phyloP scores from a whole-genome alignment of 768 basidiomycete species.

The Russula brevipes region DNA sequence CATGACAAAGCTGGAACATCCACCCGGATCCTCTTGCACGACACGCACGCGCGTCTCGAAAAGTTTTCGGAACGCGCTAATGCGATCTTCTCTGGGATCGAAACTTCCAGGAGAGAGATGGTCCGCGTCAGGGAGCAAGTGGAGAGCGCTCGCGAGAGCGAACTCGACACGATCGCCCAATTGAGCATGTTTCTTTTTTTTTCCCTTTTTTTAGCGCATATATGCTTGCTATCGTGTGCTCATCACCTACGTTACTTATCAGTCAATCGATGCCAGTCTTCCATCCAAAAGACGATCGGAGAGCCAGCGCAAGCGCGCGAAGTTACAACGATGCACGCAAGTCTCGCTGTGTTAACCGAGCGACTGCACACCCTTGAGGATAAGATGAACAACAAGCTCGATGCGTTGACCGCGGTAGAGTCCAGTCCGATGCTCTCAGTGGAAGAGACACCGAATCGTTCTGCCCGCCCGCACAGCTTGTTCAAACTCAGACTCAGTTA shows the following conservation, averaged over 20 bases:
- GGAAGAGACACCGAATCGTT: neutral
- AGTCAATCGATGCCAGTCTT: conserved; percentile 63
- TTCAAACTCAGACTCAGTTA: conserved; percentile 12
- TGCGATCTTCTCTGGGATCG: conserved; percentile 45
- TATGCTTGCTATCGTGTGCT: conserved; percentile 21
- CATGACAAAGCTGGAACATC: conserved; percentile 64
- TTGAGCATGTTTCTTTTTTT: conserved; percentile 40
- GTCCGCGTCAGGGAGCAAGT: conserved; percentile 51
- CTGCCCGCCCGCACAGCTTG: conserved; percentile 5
- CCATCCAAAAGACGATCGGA: conserved; percentile 55
- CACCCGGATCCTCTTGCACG: conserved; percentile 65
- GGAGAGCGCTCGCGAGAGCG: conserved; percentile 52
- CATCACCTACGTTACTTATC: conserved; percentile 1
- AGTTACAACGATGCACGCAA: conserved; percentile 22
- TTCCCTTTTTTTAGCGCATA: conserved; percentile 20
- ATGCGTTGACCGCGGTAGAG: conserved; percentile 19
- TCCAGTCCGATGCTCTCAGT: neutral
- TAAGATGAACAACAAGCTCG: conserved; percentile 25
- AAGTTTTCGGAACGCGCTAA: conserved; percentile 56
- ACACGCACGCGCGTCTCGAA: conserved; percentile 68
- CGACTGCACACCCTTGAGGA: conserved; percentile 28
- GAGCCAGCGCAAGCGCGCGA: conserved; percentile 45
- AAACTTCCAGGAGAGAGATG: conserved; percentile 51
- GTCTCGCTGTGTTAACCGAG: conserved; percentile 18
- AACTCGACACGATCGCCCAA: conserved; percentile 51